Evolutionary conservation across 2,329 filamentous ascomycete species (phyloP).

Genomic region (Colletotrichum sp.): DNA sequence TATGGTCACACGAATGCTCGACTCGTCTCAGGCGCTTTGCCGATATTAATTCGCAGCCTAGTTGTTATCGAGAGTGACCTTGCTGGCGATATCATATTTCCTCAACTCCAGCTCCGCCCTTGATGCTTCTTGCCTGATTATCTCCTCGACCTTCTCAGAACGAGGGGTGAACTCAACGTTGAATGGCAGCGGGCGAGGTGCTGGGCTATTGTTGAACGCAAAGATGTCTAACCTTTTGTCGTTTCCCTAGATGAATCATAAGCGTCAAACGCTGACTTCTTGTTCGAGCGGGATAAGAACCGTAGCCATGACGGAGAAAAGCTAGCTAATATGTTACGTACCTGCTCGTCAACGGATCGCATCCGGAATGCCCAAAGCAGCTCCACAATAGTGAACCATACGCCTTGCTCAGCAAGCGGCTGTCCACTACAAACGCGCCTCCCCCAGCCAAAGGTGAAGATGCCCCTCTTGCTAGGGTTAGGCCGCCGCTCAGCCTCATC

Average conservation of each 20-base stretch:
- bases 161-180: neutral
- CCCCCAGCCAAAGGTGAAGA: neutral
- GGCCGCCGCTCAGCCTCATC: neutral
- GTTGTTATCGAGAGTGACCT: neutral
- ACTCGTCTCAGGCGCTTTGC: neutral
- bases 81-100: neutral
- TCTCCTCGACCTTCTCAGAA: neutral
- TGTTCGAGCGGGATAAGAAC: neutral
- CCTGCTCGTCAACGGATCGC: neutral
- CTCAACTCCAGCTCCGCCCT: neutral
- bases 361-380: neutral
- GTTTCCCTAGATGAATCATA: neutral
- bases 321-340: neutral
- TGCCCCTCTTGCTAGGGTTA: neutral
- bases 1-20: neutral
- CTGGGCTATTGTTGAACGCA: neutral
- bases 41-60: neutral
- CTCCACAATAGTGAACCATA: neutral
- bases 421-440: neutral
- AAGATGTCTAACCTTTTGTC: neutral
- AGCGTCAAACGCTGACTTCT: neutral
- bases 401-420: neutral
- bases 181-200: neutral
- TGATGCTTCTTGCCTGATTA: neutral
- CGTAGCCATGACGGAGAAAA: neutral